These are phyloP conservation scores for Entomortierella lignicola DNA, from an alignment of 192 early-diverging fungal species.

Conservation along the genomic window DNA sequence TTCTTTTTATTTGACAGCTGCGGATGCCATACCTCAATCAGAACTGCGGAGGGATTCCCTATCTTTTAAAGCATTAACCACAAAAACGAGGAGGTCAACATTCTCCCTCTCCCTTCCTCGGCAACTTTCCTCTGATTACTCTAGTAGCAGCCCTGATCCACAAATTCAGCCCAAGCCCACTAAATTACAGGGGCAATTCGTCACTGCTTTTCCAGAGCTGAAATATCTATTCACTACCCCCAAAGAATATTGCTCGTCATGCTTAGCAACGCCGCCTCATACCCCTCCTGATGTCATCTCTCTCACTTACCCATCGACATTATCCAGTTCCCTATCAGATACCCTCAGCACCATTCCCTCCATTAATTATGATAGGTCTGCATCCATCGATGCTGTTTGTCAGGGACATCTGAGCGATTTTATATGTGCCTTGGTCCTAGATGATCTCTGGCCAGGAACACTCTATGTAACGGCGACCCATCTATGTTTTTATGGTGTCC, in stretches of 20 bases:
- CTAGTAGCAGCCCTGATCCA: not conserved
- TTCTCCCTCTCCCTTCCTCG: constrained; percentile 20
- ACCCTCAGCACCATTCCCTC: constrained; percentile 4
- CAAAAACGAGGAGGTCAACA: constrained; percentile 1
- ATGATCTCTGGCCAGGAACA: constrained; percentile 62
- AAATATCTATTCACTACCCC: constrained; percentile 1
- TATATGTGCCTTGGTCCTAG: constrained; percentile 62
- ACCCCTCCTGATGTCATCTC: constrained; percentile 1
- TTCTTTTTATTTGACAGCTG: not conserved
- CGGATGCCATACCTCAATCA: not conserved
- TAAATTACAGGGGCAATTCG: constrained; percentile 7
- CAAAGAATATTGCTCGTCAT: constrained; percentile 1
- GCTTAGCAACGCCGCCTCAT: constrained; percentile 20
- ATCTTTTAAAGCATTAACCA: not conserved
- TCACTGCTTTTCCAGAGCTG: constrained; percentile 18
- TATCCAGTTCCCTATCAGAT: not conserved
- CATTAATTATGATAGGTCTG: not conserved
- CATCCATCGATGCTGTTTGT: not conserved
- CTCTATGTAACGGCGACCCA: constrained; percentile 59
- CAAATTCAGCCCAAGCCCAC: not conserved
- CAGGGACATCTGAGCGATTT: constrained; percentile 17
- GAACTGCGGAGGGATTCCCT: not conserved
- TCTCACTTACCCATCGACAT: not conserved
- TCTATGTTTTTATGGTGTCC: constrained; percentile 64
- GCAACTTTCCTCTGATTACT: constrained; percentile 3